Evolutionary conservation across 805 yeast species (phyloP).

Genomic region (Yarrowia bubula): DNA sequence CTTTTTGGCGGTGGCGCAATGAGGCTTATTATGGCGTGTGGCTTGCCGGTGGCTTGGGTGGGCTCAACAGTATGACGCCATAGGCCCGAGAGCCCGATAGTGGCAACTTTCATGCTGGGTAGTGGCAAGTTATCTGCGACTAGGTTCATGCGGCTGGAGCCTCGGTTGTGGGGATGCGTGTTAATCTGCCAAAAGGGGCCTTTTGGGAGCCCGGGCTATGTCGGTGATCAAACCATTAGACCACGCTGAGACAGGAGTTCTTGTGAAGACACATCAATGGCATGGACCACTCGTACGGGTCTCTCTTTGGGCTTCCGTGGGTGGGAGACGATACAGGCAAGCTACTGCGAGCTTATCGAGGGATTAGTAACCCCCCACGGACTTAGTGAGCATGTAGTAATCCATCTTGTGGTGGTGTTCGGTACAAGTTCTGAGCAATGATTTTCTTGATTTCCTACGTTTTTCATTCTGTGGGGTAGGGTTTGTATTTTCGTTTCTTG

Average conservation of each 20-base stretch:
- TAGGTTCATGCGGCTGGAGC: slow-evolving; percentile 26
- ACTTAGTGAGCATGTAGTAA: too few relatives aligned
- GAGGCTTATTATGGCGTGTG: slow-evolving; percentile 1
- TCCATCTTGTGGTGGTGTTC: too few relatives aligned
- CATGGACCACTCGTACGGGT: too few relatives aligned
- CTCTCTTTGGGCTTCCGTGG: neutral
- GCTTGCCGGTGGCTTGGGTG: neutral
- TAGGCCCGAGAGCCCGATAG: neutral
- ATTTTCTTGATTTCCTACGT: too few relatives aligned
- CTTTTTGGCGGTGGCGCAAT: neutral
- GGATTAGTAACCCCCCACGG: neutral
- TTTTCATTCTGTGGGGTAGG: neutral
- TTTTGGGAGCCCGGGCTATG: neutral
- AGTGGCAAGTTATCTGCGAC: neutral
- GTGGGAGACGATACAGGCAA: neutral
- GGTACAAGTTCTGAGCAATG: too few relatives aligned
- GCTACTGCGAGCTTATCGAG: slow-evolving; percentile 6
- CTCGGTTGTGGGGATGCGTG: slow-evolving; percentile 26
- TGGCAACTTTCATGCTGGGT: slow-evolving; percentile 14
- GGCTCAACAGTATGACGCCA: neutral
- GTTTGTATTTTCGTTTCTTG: neutral
- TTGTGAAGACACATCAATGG: neutral
- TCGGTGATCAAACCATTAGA: neutral
- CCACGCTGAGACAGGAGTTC: neutral
- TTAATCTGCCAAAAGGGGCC: neutral